phyloP scores from a whole-genome alignment of 495 filamentous ascomycete genomes.

The Penicillium dipodomyicola region DNA sequence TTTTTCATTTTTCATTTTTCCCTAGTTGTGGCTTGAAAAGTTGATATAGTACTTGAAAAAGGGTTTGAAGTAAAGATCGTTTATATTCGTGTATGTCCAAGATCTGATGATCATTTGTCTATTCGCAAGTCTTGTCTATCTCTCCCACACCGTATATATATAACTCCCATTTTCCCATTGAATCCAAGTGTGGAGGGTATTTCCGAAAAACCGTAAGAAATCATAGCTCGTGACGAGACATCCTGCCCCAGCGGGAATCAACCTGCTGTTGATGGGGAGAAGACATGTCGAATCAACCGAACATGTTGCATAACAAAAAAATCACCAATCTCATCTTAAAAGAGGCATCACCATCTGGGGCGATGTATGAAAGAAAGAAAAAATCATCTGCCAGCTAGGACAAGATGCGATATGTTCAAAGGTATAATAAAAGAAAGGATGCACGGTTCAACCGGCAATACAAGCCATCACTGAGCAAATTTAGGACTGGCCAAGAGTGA shows the following conservation, averaged over 20 bases:
- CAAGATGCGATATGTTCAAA: constrained; percentile 13
- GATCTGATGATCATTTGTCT: constrained; percentile 13
- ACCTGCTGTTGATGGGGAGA: constrained; percentile 10
- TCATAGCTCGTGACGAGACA: constrained; percentile 33
- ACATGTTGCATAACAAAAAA: constrained; percentile 23
- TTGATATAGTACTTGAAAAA: too few species aligned
- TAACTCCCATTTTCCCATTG: constrained; percentile 12
- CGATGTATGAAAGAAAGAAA: constrained; percentile 18
- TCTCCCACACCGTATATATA: constrained; percentile 12
- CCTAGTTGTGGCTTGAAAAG: not conserved
- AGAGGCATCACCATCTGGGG: constrained; percentile 22
- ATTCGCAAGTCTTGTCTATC: constrained; percentile 20
- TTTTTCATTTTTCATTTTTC: too few species aligned
- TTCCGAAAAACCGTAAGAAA: constrained; percentile 20
- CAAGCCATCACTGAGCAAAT: constrained; percentile 3
- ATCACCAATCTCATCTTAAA: constrained; percentile 17
- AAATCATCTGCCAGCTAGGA: constrained; percentile 17
- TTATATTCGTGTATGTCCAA: constrained; percentile 5
- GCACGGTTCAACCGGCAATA: constrained; percentile 31
- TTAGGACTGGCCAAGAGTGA: constrained; percentile 38
- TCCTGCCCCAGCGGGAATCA: constrained; percentile 24
- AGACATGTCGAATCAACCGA: constrained; percentile 37
- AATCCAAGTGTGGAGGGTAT: constrained; percentile 22
- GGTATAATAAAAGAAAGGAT: constrained; percentile 19
- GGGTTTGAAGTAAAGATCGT: not conserved